phyloP scores from a whole-genome alignment of 2,329 filamentous ascomycete genomes.

The Fusarium zealandicum region DNA sequence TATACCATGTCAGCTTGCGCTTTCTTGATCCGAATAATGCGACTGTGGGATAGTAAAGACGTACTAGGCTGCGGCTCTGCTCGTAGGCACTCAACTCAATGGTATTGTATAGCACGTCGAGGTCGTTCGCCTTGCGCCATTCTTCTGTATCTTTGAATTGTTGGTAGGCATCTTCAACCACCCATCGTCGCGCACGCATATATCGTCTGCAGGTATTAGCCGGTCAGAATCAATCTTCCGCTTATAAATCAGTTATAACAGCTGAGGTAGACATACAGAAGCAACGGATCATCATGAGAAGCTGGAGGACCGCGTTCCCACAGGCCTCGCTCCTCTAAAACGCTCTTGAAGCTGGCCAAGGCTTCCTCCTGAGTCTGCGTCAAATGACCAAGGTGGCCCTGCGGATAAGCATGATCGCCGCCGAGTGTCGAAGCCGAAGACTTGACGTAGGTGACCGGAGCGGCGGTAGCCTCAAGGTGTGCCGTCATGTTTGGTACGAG shows the following conservation, averaged over 20 bases:
- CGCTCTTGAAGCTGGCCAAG: constrained; percentile 74
- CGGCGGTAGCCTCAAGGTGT: constrained; percentile 36
- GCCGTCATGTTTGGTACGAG: constrained; percentile 36
- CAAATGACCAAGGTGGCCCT: constrained; percentile 83
- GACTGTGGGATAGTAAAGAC: not conserved
- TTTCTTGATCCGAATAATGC: not conserved
- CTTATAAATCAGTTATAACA: constrained; percentile 3
- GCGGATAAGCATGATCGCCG: constrained; percentile 65
- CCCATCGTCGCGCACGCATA: constrained; percentile 83
- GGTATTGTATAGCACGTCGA: constrained; percentile 82
- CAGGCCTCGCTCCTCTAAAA: constrained; percentile 69
- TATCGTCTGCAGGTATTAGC: constrained; percentile 69
- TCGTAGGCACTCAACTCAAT: constrained; percentile 89
- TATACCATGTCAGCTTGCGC: constrained; percentile 15
- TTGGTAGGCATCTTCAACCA: constrained; percentile 75
- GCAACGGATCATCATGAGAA: constrained; percentile 76
- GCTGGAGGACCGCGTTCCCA: constrained; percentile 64
- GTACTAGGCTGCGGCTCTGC: constrained; percentile 76
- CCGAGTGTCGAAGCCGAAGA: constrained; percentile 42
- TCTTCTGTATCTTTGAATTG: constrained; percentile 91
- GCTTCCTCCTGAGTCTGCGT: constrained; percentile 71
- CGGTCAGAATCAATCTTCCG: constrained; percentile 21
- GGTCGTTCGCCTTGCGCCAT: constrained; percentile 81
- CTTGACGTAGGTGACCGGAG: constrained; percentile 40
- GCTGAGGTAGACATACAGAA: constrained; percentile 63